A percentile compares a stretch with the other conserved stretches of the same genome.
phyloP scores from a whole-genome alignment of 805 yeast species.

The Lipomyces sp. region DNA sequence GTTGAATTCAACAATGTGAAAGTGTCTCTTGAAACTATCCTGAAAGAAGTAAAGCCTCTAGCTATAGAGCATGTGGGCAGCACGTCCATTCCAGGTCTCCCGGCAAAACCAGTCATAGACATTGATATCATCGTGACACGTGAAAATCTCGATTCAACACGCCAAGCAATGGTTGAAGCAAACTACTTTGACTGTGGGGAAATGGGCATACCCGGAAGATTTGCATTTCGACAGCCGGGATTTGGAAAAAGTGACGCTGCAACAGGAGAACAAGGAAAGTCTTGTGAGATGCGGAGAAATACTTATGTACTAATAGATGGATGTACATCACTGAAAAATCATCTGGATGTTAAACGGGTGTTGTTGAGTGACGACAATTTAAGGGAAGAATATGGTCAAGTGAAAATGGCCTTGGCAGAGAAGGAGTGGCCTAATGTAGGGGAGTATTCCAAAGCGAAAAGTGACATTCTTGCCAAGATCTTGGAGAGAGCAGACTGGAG shows the following conservation, averaged over 20 bases:
- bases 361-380: constrained; percentile 5
- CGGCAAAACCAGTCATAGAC: background rate
- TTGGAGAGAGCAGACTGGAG: constrained; percentile 5
- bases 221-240: background rate
- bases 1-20: constrained; percentile 1
- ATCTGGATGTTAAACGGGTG: background rate
- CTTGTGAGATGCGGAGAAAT: constrained; percentile 3
- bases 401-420: background rate
- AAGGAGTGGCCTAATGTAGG: background rate
- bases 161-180: background rate
- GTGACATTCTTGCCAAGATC: background rate
- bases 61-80: constrained; percentile 3
- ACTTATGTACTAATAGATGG: background rate
- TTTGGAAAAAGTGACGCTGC: background rate
- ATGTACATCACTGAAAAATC: background rate
- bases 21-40: background rate
- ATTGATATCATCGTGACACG: constrained; percentile 1
- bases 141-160: background rate
- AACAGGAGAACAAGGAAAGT: background rate
- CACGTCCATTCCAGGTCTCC: constrained; percentile 6
- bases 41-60: background rate
- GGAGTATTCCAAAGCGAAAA: background rate
- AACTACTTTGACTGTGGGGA: constrained; percentile 3
- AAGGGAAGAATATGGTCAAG: constrained; percentile 4
- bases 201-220: background rate